Percentiles rank a stretch among this genome's conserved stretches.
phyloP scores from a whole-genome alignment of 1,284 basidiomycete species.

The Ceraceosorus bombacis region DNA sequence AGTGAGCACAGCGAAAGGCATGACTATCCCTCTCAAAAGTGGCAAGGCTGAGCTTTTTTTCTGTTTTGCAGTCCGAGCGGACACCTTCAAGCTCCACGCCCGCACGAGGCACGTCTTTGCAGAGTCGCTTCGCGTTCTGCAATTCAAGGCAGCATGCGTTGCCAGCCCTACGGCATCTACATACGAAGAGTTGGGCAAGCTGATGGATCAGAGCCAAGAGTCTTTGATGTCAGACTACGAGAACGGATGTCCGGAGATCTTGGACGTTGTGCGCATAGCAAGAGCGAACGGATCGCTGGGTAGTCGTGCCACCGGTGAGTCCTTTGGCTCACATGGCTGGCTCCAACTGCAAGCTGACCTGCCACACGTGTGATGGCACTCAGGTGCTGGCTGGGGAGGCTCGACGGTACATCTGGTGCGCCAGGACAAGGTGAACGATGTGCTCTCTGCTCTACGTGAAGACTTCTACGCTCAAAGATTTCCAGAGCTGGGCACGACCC shows the following conservation, averaged over 20 bases:
- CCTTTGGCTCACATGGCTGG: too few relatives aligned
- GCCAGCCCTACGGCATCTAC: slow-evolving; percentile 9
- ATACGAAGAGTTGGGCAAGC: slow-evolving; percentile 29
- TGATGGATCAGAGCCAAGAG: slow-evolving; percentile 40
- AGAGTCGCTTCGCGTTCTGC: slow-evolving; percentile 36
- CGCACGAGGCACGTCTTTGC: slow-evolving; percentile 41
- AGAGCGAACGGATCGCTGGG: slow-evolving; percentile 37
- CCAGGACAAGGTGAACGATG: slow-evolving; percentile 23
- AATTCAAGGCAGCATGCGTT: slow-evolving; percentile 30
- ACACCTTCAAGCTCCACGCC: slow-evolving; percentile 30
- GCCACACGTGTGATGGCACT: slow-evolving; percentile 2
- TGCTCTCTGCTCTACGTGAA: slow-evolving; percentile 28
- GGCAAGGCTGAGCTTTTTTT: background rate
- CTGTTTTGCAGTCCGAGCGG: slow-evolving; percentile 23
- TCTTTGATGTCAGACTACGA: slow-evolving; percentile 37
- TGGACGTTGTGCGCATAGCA: slow-evolving; percentile 36
- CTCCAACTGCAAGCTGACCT: slow-evolving; percentile 14
- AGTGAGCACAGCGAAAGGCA: slow-evolving; percentile 6
- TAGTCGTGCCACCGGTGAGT: slow-evolving; percentile 15
- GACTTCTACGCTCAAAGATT: slow-evolving; percentile 30
- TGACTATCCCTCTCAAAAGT: too few relatives aligned
- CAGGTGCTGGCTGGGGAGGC: slow-evolving; percentile 45
- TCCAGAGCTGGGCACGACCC: slow-evolving; percentile 20
- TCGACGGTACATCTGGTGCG: slow-evolving; percentile 43
- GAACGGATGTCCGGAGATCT: slow-evolving; percentile 39